Percentiles rank a stretch among this genome's conserved stretches.
These are phyloP conservation scores for Picea glauca DNA, from an alignment of 75 land plant genomes.

Conservation along the genomic window DNA sequence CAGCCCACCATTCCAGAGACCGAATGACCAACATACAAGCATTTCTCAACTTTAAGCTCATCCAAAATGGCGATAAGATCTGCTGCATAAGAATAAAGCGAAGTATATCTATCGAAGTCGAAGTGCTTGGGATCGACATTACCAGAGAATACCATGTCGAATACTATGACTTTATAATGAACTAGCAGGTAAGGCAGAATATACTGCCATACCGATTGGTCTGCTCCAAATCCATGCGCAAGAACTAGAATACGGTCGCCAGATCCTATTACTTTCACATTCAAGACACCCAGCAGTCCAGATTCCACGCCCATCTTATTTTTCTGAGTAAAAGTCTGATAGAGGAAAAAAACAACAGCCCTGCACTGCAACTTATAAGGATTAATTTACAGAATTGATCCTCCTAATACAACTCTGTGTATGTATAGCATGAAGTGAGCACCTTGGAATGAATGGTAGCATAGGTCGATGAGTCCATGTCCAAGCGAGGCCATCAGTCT, in stretches of 20 bases:
- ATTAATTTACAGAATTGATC: no score
- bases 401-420: no score
- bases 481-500: no score
- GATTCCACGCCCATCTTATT: neutral
- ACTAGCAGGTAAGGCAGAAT: conserved; percentile 27
- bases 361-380: no score
- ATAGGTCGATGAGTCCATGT: no score
- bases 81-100: conserved; percentile 20
- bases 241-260: conserved; percentile 21
- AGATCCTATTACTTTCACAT: conserved; percentile 18
- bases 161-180: conserved; percentile 17
- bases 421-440: no score
- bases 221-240: conserved; percentile 31
- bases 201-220: conserved; percentile 28
- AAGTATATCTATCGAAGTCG: conserved; percentile 18
- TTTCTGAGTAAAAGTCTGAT: no score
- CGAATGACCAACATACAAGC: conserved; percentile 26
- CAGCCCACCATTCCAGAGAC: conserved; percentile 36
- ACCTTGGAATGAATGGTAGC: no score
- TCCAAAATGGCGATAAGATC: conserved; percentile 26
- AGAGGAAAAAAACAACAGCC: no score
- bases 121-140: conserved; percentile 23
- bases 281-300: conserved; percentile 23
- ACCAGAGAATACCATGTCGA: conserved; percentile 27
- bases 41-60: conserved; percentile 18